phyloP scores from a whole-genome alignment of 2,329 filamentous ascomycete genomes.

The Apiospora pterosperma region DNA sequence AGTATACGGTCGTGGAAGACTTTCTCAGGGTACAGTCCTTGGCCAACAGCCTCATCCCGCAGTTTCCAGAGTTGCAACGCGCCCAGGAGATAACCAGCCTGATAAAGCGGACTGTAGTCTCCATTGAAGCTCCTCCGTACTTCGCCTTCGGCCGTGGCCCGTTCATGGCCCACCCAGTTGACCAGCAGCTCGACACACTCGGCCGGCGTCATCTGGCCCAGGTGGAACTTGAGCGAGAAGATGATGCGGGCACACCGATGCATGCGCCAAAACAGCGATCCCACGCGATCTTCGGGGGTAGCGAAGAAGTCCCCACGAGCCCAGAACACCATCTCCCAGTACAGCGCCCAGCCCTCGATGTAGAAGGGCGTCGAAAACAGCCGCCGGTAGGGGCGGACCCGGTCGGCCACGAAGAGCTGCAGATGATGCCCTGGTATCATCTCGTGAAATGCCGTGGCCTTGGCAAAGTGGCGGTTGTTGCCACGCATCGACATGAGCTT shows the following conservation, averaged over 20 bases:
- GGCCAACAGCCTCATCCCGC: slow-evolving; percentile 43
- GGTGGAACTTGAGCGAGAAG: slow-evolving; percentile 56
- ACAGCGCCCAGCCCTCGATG: slow-evolving; percentile 59
- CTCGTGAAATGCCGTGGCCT: slow-evolving; percentile 59
- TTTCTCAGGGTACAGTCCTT: slow-evolving; percentile 41
- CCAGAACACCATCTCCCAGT: slow-evolving; percentile 61
- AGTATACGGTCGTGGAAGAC: slow-evolving; percentile 53
- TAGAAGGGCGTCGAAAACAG: slow-evolving; percentile 57
- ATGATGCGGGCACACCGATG: slow-evolving; percentile 58
- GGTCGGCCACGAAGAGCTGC: slow-evolving; percentile 45
- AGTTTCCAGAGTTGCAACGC: slow-evolving; percentile 53
- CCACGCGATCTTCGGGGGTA: slow-evolving; percentile 49
- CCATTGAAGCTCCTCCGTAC: slow-evolving; percentile 54
- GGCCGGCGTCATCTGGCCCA: slow-evolving; percentile 48
- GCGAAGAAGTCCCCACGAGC: slow-evolving; percentile 47
- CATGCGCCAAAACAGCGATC: slow-evolving; percentile 61
- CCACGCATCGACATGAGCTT: slow-evolving; percentile 60
- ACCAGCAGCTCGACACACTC: slow-evolving; percentile 57
- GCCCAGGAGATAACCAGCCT: slow-evolving; percentile 58
- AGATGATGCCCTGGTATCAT: slow-evolving; percentile 57
- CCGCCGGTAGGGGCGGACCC: slow-evolving; percentile 45
- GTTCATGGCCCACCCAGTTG: slow-evolving; percentile 54
- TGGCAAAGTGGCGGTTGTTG: slow-evolving; percentile 55
- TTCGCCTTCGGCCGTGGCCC: slow-evolving; percentile 57
- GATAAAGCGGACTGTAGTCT: slow-evolving; percentile 55